phyloP scores from a whole-genome alignment of 2,329 filamentous ascomycete species.

The Neurospora crassa region DNA sequence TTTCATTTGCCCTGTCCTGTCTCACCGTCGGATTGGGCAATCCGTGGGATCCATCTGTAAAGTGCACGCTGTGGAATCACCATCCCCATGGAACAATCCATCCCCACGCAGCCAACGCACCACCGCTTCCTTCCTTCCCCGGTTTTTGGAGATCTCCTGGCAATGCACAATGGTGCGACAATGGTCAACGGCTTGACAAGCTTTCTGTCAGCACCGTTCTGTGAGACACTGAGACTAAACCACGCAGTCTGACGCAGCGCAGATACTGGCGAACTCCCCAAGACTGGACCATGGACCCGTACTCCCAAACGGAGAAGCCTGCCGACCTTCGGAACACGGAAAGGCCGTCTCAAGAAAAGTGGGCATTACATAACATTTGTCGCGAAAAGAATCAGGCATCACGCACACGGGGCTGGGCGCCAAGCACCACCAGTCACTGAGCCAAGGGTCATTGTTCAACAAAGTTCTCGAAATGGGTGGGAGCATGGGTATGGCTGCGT shows the following conservation, averaged over 20 bases:
- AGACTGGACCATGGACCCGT: background rate
- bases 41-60: background rate
- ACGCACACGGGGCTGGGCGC: background rate
- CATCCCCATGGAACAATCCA: background rate
- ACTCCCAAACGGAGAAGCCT: background rate
- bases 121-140: background rate
- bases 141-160: background rate
- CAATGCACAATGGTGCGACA: background rate
- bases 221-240: background rate
- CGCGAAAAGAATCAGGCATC: background rate
- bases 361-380: background rate
- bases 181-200: background rate
- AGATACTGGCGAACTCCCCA: background rate
- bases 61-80: background rate
- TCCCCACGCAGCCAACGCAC: background rate
- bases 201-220: background rate
- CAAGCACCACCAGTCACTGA: slow-evolving; percentile 1
- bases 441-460: background rate
- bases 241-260: background rate
- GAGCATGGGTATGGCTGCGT: slow-evolving; percentile 2
- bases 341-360: background rate
- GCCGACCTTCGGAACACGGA: background rate
- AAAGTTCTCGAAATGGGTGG: slow-evolving; percentile 5
- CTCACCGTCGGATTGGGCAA: background rate
- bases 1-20: background rate